Evolutionary conservation across 2,329 filamentous ascomycete genomes (phyloP), one percentile per base, ranked within the genome.

Genomic region (Pseudovirgaria hyperparasitica): DNA sequence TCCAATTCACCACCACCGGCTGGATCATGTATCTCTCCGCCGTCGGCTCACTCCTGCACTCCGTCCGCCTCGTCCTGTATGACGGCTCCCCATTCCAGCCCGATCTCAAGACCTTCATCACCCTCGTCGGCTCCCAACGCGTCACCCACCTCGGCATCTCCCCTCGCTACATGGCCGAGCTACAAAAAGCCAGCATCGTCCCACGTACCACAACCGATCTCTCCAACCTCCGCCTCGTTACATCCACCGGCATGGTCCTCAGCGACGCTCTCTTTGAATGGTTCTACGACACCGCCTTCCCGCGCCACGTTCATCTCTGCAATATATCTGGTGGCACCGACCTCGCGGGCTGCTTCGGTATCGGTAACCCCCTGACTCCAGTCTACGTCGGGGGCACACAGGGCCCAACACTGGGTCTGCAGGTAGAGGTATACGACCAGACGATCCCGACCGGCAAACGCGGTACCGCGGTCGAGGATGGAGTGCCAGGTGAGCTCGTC

Each of bases 291-390:
- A 55, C 62, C 6, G 80, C 64, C 1, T 92, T 92, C 46, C 77
- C 80, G 0, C 34, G 60, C 1, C 57, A 62, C 23, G 67, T 75
- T 0, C 80, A 84, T 14, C 59, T 92, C 2, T 65, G 58, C 16
- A 87, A 86, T 45, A 76, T 86, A 19, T 76, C 75, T 1, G 81
- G 81, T 4, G 81, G 81, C 1, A 87, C 81, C 3, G 81, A 87
- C 46, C 67, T 86, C 26, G 76, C 76, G 57, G 74, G 41, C 62
- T 74, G 52, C 67, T 81, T 58, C 60, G 66, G 36, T 25, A 43
- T 66, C 36, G 70, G 74, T 27, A 86, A 85, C 39, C 72, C 76
- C 0, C 59, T 87, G 2, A 65, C 65, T 2, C 81, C 81, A 0
- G 60, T 87, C 0, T 69, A 72, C 34, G 53, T 62, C 0, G 70